Evolutionary conservation across 164 flowering plant genomes (phyloP).

Genomic region (Protea cynaroides): DNA sequence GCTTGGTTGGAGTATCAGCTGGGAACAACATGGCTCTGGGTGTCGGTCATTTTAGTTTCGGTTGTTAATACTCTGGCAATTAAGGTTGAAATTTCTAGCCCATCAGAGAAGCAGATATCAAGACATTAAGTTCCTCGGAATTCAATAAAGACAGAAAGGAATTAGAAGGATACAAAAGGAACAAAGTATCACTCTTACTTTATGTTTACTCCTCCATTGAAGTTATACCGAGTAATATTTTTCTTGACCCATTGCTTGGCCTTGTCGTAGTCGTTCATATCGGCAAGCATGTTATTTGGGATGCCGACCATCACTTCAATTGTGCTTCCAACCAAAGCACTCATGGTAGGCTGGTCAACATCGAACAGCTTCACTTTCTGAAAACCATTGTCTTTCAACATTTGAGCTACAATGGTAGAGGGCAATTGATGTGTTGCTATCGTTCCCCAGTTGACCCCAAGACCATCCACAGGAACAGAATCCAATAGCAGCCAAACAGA

Average conservation of each 20-base stretch:
- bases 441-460: constrained; percentile 77
- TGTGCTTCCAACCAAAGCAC: constrained; percentile 35
- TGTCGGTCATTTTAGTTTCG: too few species aligned
- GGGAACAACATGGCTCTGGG: too few species aligned
- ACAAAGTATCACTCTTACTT: constrained; percentile 25
- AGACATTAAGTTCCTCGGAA: background rate
- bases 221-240: constrained; percentile 40
- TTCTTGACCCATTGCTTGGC: constrained; percentile 59
- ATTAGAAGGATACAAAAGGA: background rate
- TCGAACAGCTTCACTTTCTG: constrained; percentile 67
- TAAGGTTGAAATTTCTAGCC: too few species aligned
- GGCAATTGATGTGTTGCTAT: constrained; percentile 46
- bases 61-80: too few species aligned
- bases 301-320: constrained; percentile 73
- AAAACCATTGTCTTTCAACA: constrained; percentile 63
- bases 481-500: constrained; percentile 4
- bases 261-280: constrained; percentile 18
- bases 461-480: constrained; percentile 13
- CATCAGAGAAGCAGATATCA: too few species aligned
- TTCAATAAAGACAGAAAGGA: background rate
- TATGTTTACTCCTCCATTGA: constrained; percentile 53
- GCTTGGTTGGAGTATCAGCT: too few species aligned
- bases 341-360: constrained; percentile 37
- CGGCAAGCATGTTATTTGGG: constrained; percentile 39
- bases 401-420: constrained; percentile 35